Percentiles rank a stretch among this genome's conserved stretches.
phyloP scores from a whole-genome alignment of 179 eudicot genomes.

The Nepenthes alata region DNA sequence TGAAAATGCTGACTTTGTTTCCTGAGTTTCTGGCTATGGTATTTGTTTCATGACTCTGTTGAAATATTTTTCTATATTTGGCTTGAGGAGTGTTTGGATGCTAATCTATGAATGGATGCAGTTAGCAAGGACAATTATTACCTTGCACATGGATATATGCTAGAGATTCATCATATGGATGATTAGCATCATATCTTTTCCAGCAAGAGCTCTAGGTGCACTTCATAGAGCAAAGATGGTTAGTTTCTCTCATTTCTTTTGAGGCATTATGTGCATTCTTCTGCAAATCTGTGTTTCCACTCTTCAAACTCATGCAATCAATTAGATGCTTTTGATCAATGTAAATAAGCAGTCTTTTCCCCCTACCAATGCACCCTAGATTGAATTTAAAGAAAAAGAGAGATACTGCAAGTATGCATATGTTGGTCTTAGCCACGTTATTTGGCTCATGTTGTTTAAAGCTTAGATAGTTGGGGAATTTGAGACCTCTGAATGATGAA shows the following conservation, averaged over 20 bases:
- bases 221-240: constrained; percentile 61
- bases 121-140: constrained; percentile 30
- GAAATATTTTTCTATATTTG: constrained; percentile 17
- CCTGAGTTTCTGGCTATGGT: constrained; percentile 16
- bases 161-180: constrained; percentile 30
- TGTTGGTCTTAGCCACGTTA: too few species aligned
- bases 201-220: constrained; percentile 43
- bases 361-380: neutral
- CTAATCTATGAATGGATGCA: constrained; percentile 40
- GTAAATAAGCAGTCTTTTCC: too few species aligned
- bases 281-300: neutral
- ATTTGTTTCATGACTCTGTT: constrained; percentile 17
- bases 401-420: neutral
- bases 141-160: constrained; percentile 31
- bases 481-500: too few species aligned
- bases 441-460: too few species aligned
- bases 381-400: neutral
- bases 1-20: constrained; percentile 17
- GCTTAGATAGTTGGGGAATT: too few species aligned
- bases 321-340: too few species aligned
- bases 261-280: neutral
- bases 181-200: constrained; percentile 35
- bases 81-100: constrained; percentile 26
- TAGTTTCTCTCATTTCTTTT: constrained; percentile 8
- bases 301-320: neutral